Percentiles rank a stretch among this genome's conserved stretches.
Evolutionary conservation across 2,329 filamentous ascomycete species (phyloP).

Genomic region (Cercospora sp.): DNA sequence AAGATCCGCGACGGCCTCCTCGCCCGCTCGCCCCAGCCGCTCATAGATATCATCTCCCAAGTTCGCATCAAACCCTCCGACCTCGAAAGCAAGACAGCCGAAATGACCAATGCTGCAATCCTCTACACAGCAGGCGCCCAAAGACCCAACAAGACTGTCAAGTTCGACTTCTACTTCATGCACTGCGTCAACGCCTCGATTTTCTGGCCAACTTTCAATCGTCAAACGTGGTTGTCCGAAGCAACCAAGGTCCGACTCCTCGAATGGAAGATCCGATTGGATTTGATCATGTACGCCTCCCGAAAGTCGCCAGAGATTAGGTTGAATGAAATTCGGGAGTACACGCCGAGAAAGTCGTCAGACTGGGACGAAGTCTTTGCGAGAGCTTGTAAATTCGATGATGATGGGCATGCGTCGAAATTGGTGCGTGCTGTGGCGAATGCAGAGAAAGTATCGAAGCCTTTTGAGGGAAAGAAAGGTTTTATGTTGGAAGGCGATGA

Average conservation of each 20-base stretch:
- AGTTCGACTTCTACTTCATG: conserved; percentile 75
- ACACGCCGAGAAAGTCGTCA: conserved; percentile 54
- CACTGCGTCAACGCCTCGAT: conserved; percentile 78
- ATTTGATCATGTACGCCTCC: conserved; percentile 73
- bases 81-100: conserved; percentile 58
- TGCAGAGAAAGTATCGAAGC: conserved; percentile 56
- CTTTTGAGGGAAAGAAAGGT: conserved; percentile 50
- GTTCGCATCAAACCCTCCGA: conserved; percentile 55
- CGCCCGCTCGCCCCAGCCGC: conserved; percentile 61
- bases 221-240: conserved; percentile 60
- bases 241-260: conserved; percentile 68
- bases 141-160: conserved; percentile 63
- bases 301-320: conserved; percentile 63
- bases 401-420: conserved; percentile 84
- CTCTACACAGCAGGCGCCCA: conserved; percentile 65
- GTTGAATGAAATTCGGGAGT: conserved; percentile 60
- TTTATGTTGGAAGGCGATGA: conserved; percentile 57
- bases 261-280: conserved; percentile 77
- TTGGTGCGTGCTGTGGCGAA: conserved; percentile 68
- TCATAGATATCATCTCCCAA: conserved; percentile 61
- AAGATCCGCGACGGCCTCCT: conserved; percentile 71
- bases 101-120: conserved; percentile 69
- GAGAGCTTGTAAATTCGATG: conserved; percentile 53
- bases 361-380: conserved; percentile 50
- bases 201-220: conserved; percentile 66